Evolutionary conservation across 306 rosid genomes (phyloP), one percentile per base, ranked within the genome.

Genomic region (Ormosia emarginata): DNA sequence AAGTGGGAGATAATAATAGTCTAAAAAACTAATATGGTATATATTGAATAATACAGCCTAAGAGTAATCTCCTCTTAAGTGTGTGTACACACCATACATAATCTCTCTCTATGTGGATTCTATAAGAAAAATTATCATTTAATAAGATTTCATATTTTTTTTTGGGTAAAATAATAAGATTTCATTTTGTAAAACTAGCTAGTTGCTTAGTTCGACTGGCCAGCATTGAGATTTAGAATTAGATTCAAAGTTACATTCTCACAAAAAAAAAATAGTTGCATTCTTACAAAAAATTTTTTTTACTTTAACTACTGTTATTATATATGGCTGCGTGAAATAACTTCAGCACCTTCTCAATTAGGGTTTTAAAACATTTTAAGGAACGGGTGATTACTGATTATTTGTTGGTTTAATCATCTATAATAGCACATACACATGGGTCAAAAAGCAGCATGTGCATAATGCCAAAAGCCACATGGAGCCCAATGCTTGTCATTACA

Each of bases 401-500:
- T 50, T 18, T 1, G 50, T 18, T 68, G 55, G 56, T 67, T 65
- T 53, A 32, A 18, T 57, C 43, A 50, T 74, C 11, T 33, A 41
- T 64, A 57, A 30, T 62, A 65, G 44, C 40, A 56, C 9, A 62
- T 8, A 73, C 40, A 49, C 32, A 80, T 56, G 37, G 79, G 90
- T 84, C 85, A 88, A 87, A 83, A 78, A 65, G 70, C 47, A 61
- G 70, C 86, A 79, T 84, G 84, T 81, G 90, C 76, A 58, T 59
- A 44, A 72, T 47, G 78, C 85, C 83, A 75, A 79, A 80, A 79
- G 75, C 85, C 90, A 85, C 91, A 84, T 87, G 94, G 87, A 88
- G 80, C 82, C 88, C 90, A 80, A 86, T 67, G 85, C 77, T 61
- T 85, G 87, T 84, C 56, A 62, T 75, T 64, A 32, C 74, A 40